These are phyloP conservation scores for Cercospora zeae-maydis DNA, from an alignment of 2,329 filamentous ascomycete genomes.

Conservation along the genomic window DNA sequence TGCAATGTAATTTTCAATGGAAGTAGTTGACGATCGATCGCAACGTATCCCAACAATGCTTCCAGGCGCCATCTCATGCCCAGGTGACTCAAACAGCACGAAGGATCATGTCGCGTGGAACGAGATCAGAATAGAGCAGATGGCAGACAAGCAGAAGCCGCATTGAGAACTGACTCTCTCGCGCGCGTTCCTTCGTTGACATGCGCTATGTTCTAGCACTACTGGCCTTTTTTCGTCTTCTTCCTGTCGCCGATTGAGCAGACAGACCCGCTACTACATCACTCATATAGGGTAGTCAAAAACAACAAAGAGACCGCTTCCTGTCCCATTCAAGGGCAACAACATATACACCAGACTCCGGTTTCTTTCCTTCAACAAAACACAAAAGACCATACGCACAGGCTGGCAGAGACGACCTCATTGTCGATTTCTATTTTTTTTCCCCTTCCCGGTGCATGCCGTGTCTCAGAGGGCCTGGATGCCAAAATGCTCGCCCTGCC, in stretches of 20 bases:
- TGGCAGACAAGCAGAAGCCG: neutral
- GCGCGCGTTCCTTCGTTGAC: neutral
- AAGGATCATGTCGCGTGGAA: too few relatives aligned
- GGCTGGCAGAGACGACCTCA: neutral
- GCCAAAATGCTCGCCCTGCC: neutral
- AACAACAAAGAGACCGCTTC: neutral
- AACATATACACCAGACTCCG: constrained; percentile 4
- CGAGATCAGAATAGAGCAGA: neutral
- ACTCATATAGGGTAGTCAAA: neutral
- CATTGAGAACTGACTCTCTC: neutral
- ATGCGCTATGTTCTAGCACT: neutral
- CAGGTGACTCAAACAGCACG: too few relatives aligned
- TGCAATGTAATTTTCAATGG: neutral
- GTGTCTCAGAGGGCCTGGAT: neutral
- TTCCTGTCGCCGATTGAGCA: neutral
- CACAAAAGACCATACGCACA: neutral
- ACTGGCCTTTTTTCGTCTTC: neutral
- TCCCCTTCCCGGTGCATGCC: neutral
- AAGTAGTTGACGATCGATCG: neutral
- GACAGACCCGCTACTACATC: neutral
- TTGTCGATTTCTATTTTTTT: neutral
- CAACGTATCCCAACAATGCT: neutral
- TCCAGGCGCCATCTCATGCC: too few relatives aligned
- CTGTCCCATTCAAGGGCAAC: neutral
- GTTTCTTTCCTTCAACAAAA: neutral